These are phyloP conservation scores for Kwoniella dendrophila DNA, from an alignment of 768 basidiomycete genomes.

Conservation along the genomic window DNA sequence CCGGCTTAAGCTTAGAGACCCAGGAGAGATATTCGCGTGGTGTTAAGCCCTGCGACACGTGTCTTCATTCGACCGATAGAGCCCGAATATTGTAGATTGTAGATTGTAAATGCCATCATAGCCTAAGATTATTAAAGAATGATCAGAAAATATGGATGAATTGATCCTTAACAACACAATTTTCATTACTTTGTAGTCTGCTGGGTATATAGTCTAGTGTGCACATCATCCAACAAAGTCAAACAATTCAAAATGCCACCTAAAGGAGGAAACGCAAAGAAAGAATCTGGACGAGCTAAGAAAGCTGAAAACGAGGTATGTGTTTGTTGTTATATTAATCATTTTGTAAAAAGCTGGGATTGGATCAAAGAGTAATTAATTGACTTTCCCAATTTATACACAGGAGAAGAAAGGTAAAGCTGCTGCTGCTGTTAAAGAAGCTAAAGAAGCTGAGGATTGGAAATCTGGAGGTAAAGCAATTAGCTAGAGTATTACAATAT, in stretches of 20 bases:
- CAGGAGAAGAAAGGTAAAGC: slow-evolving; percentile 44
- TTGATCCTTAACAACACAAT: too few relatives aligned
- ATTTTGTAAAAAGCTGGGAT: neutral
- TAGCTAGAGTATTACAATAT: too few relatives aligned
- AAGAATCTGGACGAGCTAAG: slow-evolving; percentile 83
- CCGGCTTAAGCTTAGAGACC: neutral
- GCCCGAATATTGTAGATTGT: too few relatives aligned
- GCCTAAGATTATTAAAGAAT: neutral
- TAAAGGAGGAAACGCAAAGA: slow-evolving; percentile 83
- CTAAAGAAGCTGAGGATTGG: slow-evolving; percentile 62
- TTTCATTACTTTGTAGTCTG: too few relatives aligned
- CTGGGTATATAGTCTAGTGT: too few relatives aligned
- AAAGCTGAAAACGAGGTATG: slow-evolving; percentile 59
- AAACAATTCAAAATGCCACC: slow-evolving; percentile 67
- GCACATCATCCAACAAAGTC: neutral
- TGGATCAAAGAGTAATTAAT: neutral
- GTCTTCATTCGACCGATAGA: neutral
- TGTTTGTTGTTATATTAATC: neutral
- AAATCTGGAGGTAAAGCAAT: slow-evolving; percentile 68
- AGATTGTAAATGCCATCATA: neutral
- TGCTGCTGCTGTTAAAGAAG: slow-evolving; percentile 44
- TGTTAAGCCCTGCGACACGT: too few relatives aligned
- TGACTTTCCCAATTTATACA: neutral
- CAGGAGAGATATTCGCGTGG: slow-evolving; percentile 2
- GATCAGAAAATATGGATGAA: neutral